phyloP scores from a whole-genome alignment of 2,329 filamentous ascomycete genomes.

The Metarhizium rileyi region DNA sequence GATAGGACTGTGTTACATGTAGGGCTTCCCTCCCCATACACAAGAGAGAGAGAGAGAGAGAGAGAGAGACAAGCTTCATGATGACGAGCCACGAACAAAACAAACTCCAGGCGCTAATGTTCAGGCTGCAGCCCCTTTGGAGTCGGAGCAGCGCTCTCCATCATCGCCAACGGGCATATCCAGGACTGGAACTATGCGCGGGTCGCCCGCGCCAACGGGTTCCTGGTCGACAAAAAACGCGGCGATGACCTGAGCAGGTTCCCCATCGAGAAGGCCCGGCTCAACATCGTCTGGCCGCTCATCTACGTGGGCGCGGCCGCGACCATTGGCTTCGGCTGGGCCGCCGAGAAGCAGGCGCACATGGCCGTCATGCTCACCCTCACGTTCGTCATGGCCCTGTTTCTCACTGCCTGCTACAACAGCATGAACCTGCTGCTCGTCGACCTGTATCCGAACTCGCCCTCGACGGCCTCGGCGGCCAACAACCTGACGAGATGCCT shows the following conservation, averaged over 20 bases:
- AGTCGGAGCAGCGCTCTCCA: slow-evolving; percentile 33
- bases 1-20: no score
- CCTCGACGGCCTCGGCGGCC: not conserved
- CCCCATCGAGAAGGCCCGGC: slow-evolving; percentile 27
- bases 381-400: slow-evolving; percentile 3
- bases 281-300: slow-evolving; percentile 16
- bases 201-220: slow-evolving; percentile 44
- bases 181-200: slow-evolving; percentile 20
- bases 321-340: slow-evolving; percentile 27
- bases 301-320: slow-evolving; percentile 23
- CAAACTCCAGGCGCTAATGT: not conserved
- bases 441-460: slow-evolving; percentile 1
- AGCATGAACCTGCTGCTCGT: slow-evolving; percentile 6
- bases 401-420: slow-evolving; percentile 3
- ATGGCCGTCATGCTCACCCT: slow-evolving; percentile 1
- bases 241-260: slow-evolving; percentile 28
- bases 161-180: slow-evolving; percentile 29
- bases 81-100: no score
- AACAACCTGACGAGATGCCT: slow-evolving; percentile 3
- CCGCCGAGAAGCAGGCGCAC: slow-evolving; percentile 1
- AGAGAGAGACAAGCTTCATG: no score
- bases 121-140: slow-evolving; percentile 24
- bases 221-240: slow-evolving; percentile 43
- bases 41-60: no score
- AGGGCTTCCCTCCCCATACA: no score